These are phyloP conservation scores for Geotrichum aggregatum DNA, from an alignment of 1,139 yeast species.

Conservation along the genomic window DNA sequence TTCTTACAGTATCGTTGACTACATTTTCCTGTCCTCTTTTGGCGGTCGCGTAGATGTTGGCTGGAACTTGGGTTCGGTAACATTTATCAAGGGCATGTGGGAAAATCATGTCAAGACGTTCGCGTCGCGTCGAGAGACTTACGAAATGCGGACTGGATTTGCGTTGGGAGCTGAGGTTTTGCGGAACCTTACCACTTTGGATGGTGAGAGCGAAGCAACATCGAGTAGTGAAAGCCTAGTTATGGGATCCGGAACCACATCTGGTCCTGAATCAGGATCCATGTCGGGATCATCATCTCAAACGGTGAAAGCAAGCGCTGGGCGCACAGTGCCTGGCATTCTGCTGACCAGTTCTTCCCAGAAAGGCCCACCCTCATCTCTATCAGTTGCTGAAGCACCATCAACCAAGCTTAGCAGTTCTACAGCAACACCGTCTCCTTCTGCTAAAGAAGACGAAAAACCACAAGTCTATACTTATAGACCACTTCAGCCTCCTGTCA, in stretches of 20 bases:
- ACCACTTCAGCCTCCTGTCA: slow-evolving; percentile 69
- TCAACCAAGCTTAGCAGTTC: no score
- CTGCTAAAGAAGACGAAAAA: background rate
- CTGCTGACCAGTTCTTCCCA: no score
- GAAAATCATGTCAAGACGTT: slow-evolving; percentile 63
- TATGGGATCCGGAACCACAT: no score
- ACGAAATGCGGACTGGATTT: slow-evolving; percentile 24
- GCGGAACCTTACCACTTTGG: background rate
- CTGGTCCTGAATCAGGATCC: no score
- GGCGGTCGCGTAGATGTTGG: slow-evolving; percentile 87
- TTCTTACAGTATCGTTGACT: slow-evolving; percentile 51
- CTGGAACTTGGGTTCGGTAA: slow-evolving; percentile 93
- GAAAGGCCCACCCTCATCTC: no score
- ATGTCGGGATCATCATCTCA: no score
- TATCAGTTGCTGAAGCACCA: no score
- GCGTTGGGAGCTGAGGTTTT: slow-evolving; percentile 8
- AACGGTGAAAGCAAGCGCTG: no score
- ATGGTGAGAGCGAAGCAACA: background rate
- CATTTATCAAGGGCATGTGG: slow-evolving; percentile 89
- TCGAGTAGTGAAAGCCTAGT: background rate
- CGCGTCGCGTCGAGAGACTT: slow-evolving; percentile 45
- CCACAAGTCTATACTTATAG: slow-evolving; percentile 51
- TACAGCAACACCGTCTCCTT: no score
- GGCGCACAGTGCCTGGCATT: no score
- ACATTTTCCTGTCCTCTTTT: slow-evolving; percentile 63